Base-by-base conservation (phyloP, 2,329 filamentous ascomycete genomes). In the Mycocentrospora acerina region DNA sequence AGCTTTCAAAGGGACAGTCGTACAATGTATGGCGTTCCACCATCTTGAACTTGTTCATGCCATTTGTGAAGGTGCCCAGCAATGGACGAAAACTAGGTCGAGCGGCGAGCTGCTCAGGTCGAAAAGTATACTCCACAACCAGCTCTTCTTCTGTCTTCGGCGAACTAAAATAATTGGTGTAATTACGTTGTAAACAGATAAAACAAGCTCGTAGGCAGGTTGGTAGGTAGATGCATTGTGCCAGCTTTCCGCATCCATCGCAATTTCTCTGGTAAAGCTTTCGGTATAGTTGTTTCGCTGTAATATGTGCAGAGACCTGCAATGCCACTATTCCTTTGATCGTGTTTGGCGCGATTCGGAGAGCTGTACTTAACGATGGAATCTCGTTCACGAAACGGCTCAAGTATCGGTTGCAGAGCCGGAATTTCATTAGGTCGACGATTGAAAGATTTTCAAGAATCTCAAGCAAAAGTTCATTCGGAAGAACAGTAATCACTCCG, bases 381-480 rank as follows among this genome's bases (percentile, higher is more conserved):
- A 40, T 36, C 15, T 32, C 28, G 29, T 36, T 25, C 14, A 40
- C 36, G 32, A 44, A 36, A 40, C 36, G 36, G 36, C 29, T 33
- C 27, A 32, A 44, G 41, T 29, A 40, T 29, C 36, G 36, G 36
- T 37, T 44, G 19, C 41, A 44, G 32, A 17, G 41, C 29, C 41
- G 36, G 35, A 44, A 40, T 33, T 28, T 36, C 37, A 40, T 40
- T 12, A 44, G 32, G 26, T 40, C 32, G 18, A 36, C 27, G 24
- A 44, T 36, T 24, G 41, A 36, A 40, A 44, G 32, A 32, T 34
- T 17, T 40, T 40, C 19, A 32, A 44, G 19, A 29, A 44, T 44
- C 13, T 32, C 17, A 15, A 36, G 32, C 29, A 44, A 32, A 16
- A 44, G 16, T 30, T 44, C 41, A 14, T 14, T 26, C 17, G 41